phyloP scores from a whole-genome alignment of 2,329 filamentous ascomycete genomes.

The Fusarium penzigii region DNA sequence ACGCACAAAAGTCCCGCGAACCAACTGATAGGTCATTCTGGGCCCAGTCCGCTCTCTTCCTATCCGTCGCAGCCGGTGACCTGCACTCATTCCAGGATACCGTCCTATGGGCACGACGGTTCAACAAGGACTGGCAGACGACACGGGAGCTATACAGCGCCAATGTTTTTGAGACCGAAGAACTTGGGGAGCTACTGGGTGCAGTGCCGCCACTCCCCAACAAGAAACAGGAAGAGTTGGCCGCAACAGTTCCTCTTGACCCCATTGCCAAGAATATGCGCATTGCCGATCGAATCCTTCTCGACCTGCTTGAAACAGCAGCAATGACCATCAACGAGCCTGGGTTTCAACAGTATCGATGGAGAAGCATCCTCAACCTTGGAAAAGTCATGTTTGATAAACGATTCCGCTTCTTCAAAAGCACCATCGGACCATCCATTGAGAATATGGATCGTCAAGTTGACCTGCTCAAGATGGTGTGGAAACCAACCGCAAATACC shows the following conservation, averaged over 20 bases:
- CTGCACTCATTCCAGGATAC: conserved; percentile 24
- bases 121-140: conserved; percentile 28
- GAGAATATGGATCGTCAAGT: conserved; percentile 4
- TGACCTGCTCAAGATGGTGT: conserved; percentile 21
- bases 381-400: conserved; percentile 1
- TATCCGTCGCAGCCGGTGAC: conserved; percentile 29
- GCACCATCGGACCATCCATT: neutral
- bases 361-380: conserved; percentile 10
- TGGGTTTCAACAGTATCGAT: conserved; percentile 7
- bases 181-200: conserved; percentile 21
- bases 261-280: conserved; percentile 4
- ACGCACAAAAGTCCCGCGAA: conserved; percentile 24
- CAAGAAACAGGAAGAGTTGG: conserved; percentile 1
- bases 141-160: conserved; percentile 16
- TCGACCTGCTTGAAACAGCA: conserved; percentile 16
- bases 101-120: conserved; percentile 31
- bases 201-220: conserved; percentile 9
- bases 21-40: conserved; percentile 26
- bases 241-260: conserved; percentile 1
- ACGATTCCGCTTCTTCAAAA: conserved; percentile 9
- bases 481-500: conserved; percentile 33
- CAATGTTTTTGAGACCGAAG: conserved; percentile 8
- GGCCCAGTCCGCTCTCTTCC: conserved; percentile 27
- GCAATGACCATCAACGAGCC: conserved; percentile 13
- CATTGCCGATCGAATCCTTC: conserved; percentile 15